Base-by-base conservation (phyloP, 2,329 filamentous ascomycete species). In the Chaetomium globosum region DNA sequence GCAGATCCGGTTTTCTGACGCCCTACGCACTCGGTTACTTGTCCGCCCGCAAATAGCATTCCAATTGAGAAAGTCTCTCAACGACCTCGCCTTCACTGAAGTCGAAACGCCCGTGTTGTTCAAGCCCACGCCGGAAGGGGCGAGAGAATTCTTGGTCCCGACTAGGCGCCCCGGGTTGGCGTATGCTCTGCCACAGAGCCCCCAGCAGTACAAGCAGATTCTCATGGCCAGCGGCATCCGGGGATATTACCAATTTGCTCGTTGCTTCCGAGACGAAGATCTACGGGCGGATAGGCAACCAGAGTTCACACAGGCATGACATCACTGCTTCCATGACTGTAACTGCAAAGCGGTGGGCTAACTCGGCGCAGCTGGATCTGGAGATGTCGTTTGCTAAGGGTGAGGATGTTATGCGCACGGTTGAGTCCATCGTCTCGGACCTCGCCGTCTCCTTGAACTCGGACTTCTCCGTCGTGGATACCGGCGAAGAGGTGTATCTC, bases 171-270 rank as follows among this genome's bases (percentile, higher is more conserved):
- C 82, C 1, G 92, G 92, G 0, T 80, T 88, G 66, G 93, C 92
- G 3, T 99, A 98, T 76, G 95, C 95, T 9, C 81, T 99, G 23
- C 93, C 93, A 0, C 96, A 99, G 76, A 98, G 94, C 70, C 95
- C 95, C 0, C 95, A 99, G 76, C 95, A 99, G 76, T 99, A 98
- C 75, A 99, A 99, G 79, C 95, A 99, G 79, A 91, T 97, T 1
- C 84, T 99, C 51, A 98, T 99, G 93, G 91, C 93, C 0, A 90
- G 91, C 67, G 94, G 94, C 0, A 85, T 97, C 12, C 80, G 83
- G 0, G 86, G 85, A 49, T 99, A 99, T 75, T 96, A 89, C 77
- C 95, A 99, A 73, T 92, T 97, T 78, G 96, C 95, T 1, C 89
- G 88, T 69, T 99, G 95, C 74, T 99, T 97, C 77, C 88, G 95